Conservation (phyloP, 2,329 filamentous ascomycete genomes). For the Aureobasidium sp. region DNA sequence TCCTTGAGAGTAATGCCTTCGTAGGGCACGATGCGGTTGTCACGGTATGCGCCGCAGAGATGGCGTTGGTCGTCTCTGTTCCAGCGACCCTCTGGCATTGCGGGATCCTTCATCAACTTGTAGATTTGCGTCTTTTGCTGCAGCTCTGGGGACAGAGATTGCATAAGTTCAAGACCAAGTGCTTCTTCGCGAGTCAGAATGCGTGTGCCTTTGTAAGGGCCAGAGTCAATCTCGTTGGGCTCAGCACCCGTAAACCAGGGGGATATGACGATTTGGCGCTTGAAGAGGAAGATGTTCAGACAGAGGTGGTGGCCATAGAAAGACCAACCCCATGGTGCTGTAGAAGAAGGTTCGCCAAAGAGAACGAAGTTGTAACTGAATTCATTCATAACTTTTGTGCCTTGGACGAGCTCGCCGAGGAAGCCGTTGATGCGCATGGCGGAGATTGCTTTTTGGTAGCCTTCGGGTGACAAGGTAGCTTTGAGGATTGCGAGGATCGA, state of each 20-base stretch:
- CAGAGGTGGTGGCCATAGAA: slow-evolving; percentile 77
- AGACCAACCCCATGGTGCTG: slow-evolving; percentile 61
- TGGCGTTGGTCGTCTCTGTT: slow-evolving; percentile 77
- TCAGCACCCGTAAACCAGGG: slow-evolving; percentile 78
- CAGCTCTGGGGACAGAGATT: slow-evolving; percentile 44
- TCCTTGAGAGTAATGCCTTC: slow-evolving; percentile 56
- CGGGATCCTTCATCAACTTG: slow-evolving; percentile 53
- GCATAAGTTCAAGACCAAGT: slow-evolving; percentile 64
- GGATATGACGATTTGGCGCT: slow-evolving; percentile 58
- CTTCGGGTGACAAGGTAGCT: slow-evolving; percentile 58
- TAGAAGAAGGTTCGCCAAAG: slow-evolving; percentile 56
- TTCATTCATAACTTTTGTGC: slow-evolving; percentile 61
- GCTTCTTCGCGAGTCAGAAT: slow-evolving; percentile 60
- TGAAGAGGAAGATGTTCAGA: slow-evolving; percentile 62
- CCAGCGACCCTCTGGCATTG: slow-evolving; percentile 64
- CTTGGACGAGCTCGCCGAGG: slow-evolving; percentile 59
- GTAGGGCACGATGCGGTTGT: slow-evolving; percentile 67
- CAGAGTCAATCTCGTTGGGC: slow-evolving; percentile 65
- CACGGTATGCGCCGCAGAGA: slow-evolving; percentile 68
- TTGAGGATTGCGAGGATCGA: slow-evolving; percentile 51
- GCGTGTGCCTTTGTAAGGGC: slow-evolving; percentile 55
- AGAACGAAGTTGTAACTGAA: slow-evolving; percentile 69
- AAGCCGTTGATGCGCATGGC: slow-evolving; percentile 73
- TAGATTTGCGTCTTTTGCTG: slow-evolving; percentile 52
- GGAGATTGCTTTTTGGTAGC: slow-evolving; percentile 61